A percentile compares a stretch with the other conserved stretches of the same genome.
These are phyloP conservation scores for Xylaria venustula DNA, from an alignment of 495 filamentous ascomycete species.

Conservation along the genomic window DNA sequence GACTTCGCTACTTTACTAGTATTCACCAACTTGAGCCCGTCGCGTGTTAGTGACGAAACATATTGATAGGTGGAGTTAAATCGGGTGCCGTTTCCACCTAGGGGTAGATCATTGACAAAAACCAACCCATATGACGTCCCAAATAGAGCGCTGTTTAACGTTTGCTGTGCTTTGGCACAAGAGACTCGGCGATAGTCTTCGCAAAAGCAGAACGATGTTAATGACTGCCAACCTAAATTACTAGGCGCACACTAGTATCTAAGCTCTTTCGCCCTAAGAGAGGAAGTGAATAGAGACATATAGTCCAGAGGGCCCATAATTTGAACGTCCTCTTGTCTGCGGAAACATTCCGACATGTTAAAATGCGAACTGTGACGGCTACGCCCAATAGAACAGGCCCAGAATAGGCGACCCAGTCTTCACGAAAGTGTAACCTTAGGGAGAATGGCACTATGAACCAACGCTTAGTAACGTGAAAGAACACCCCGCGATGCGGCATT, in stretches of 20 bases:
- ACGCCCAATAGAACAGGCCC: neutral
- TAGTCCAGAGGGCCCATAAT: conserved; percentile 1
- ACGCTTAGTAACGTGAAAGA: neutral
- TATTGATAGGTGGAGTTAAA: neutral
- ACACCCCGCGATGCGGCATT: neutral
- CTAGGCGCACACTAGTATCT: neutral
- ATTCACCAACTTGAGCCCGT: too few species aligned
- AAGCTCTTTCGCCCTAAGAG: neutral
- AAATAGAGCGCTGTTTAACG: neutral
- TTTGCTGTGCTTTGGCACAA: neutral
- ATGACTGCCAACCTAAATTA: neutral
- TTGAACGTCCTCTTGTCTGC: neutral
- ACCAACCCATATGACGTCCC: neutral
- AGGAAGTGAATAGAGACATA: conserved; percentile 7
- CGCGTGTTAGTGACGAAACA: too few species aligned
- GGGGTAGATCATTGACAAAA: neutral
- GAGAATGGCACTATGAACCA: neutral
- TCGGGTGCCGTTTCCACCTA: neutral
- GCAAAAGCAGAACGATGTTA: neutral
- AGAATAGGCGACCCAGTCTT: neutral
- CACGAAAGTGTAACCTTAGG: neutral
- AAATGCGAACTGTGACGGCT: neutral
- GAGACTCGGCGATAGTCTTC: neutral
- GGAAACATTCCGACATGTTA: neutral
- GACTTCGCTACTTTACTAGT: too few species aligned